phyloP scores from a whole-genome alignment of 176 grass and related monocot species.

The Pontederia crassipes region DNA sequence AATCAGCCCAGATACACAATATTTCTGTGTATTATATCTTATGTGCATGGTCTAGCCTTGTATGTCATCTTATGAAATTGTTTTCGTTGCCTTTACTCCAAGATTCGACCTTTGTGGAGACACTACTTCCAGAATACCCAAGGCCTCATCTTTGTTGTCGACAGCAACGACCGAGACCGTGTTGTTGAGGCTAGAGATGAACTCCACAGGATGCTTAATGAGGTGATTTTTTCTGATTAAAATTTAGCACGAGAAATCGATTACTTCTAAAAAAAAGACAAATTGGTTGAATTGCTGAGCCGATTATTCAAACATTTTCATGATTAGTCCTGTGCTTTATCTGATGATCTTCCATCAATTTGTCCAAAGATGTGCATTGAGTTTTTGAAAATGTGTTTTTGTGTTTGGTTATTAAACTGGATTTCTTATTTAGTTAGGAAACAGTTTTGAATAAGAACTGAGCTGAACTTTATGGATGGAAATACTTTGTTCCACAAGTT shows the following conservation, averaged over 20 bases:
- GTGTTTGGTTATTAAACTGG: background rate
- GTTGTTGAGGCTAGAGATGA: constrained; percentile 16
- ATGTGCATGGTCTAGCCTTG: background rate
- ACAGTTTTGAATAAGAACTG: no score
- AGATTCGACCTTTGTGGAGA: constrained; percentile 11
- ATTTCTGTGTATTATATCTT: no score
- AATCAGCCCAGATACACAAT: no score
- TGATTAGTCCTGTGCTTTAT: background rate
- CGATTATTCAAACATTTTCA: no score
- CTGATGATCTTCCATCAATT: no score
- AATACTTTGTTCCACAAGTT: no score
- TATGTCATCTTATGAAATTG: background rate
- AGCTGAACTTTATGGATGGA: no score
- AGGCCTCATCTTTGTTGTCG: constrained; percentile 15
- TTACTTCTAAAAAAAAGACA: no score
- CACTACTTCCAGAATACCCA: constrained; percentile 12
- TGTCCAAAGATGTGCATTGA: no score
- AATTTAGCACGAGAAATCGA: no score
- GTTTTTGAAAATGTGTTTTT: background rate
- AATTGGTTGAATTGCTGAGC: no score
- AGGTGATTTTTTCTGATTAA: background rate
- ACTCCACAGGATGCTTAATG: constrained; percentile 12
- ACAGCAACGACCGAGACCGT: constrained; percentile 14
- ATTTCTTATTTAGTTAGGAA: no score
- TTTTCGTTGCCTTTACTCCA: background rate